Conservation (phyloP, 2,329 filamentous ascomycete genomes). For the Dothistroma septosporum region DNA sequence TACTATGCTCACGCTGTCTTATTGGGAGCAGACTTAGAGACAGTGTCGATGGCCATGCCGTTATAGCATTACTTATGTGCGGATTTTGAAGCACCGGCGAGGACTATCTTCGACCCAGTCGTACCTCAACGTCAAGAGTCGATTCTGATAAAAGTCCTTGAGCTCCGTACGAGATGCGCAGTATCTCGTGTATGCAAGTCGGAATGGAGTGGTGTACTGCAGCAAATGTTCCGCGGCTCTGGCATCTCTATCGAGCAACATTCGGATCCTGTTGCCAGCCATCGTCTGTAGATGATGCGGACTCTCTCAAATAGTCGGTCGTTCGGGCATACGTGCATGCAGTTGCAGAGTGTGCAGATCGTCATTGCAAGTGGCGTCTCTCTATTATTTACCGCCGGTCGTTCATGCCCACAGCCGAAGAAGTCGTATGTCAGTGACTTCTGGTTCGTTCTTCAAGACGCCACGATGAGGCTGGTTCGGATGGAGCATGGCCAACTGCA, state of each 20-base stretch:
- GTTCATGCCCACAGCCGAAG: neutral
- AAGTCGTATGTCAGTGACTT: conserved; percentile 1
- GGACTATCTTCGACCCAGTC: neutral
- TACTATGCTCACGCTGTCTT: neutral
- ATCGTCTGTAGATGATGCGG: too few species aligned
- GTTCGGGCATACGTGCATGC: neutral
- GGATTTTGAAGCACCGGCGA: neutral
- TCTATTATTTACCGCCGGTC: neutral
- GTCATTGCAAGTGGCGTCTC: neutral
- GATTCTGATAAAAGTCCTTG: neutral
- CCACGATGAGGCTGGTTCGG: neutral
- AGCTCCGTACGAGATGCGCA: neutral
- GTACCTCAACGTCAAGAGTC: neutral
- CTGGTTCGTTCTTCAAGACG: conserved; percentile 2
- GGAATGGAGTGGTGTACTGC: neutral
- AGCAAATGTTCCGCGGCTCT: neutral
- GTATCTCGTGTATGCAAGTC: neutral
- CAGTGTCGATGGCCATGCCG: neutral
- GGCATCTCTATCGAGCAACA: neutral
- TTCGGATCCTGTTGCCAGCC: too few species aligned
- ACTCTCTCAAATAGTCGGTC: too few species aligned
- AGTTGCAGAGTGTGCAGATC: neutral
- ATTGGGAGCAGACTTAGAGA: too few species aligned
- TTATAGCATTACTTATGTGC: neutral
- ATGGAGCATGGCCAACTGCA: neutral